Base-by-base conservation (phyloP, 2,329 filamentous ascomycete species). In the Pseudogymnoascus sp. region DNA sequence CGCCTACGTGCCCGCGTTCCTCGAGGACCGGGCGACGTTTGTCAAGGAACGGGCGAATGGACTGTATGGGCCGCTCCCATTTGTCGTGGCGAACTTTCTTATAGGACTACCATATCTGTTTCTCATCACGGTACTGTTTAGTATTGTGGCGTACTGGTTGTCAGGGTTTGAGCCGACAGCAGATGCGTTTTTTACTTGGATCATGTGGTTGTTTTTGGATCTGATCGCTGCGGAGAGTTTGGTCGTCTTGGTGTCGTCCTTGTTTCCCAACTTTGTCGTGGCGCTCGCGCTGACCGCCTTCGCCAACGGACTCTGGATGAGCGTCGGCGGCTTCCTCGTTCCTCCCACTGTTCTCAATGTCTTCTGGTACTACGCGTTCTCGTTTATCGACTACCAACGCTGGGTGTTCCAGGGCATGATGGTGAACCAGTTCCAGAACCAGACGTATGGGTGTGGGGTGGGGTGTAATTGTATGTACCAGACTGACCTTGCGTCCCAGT, bases 401-500 rank as follows among this genome's bases (percentile, higher is more conserved):
- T 96, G 93, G 69, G 91, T 96, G 3, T 96, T 96, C 73, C 85
- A 93, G 72, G 91, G 90, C 12, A 95, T 96, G 91, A 95, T 96
- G 90, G 86, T 93, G 62, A 96, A 95, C 71, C 90, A 96, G 76
- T 95, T 96, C 73, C 78, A 78, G 1, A 67, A 82, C 16, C 79
- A 89, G 12, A 81, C 78, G 2, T 96, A 90, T 73, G 73, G 75
- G 3, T 93, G 90, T 71, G 77, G 64, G 1, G 62, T 63, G 18
- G 18, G 66, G 42, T 75, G 79, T 66, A 75, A 74, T 0, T 96
- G 91, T 77, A 88, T 90, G 84, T 95, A 88, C 73, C 75, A 81
- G 38, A 88, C 83, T 5, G 79, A 82, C 66, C 72, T 92, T 64
- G 82, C 82, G 42, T 71, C 78, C 34, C 75, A 89, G 72, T 92